Evolutionary conservation across 176 grass and related monocot genomes (phyloP), one percentile per base, ranked within the genome.

Genomic region (Oryza meyeriana): DNA sequence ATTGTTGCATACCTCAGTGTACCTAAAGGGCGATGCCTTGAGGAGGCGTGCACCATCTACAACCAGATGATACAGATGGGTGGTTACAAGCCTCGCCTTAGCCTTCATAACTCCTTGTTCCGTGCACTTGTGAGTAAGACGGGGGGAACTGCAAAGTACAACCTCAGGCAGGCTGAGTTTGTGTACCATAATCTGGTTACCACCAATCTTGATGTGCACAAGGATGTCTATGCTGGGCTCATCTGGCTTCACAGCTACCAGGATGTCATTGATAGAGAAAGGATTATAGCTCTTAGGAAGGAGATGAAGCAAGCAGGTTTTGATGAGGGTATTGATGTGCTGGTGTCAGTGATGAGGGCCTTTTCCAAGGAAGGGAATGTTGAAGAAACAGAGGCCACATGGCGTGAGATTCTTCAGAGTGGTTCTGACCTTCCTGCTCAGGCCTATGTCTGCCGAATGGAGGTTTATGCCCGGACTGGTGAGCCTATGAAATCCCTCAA

Each of bases 191-290:
- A 99, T 90, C 69, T 99, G 35, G 88, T 88, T 30, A 91, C 96
- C 31, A 84, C 82, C 64, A 83, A 94, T 79, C 79, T 95, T 77
- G 68, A 82, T 8, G 78, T 95, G 66, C 86, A 79, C 85, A 89
- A 88, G 89, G 93, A 99, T 78, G 78, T 95, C 31, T 91, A 91
- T 83, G 85, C 79, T 30, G 96, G 96, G 17, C 90, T 99, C 39
- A 91, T 99, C 70, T 99, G 96, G 96, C 87, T 99, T 50, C 96
- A 95, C 69, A 99, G 96, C 81, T 99, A 95, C 36, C 96, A 99
- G 88, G 93, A 99, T 84, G 71, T 78, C 24, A 93, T 99, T 52
- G 91, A 99, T 79, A 88, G 57, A 75, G 93, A 91, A 13, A 87
- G 96, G 85, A 91, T 99, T 8, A 25, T 41, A 66, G 80, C 39